Evolutionary conservation across 768 basidiomycete species (phyloP).

Genomic region (Termitomyces eurrhizus): DNA sequence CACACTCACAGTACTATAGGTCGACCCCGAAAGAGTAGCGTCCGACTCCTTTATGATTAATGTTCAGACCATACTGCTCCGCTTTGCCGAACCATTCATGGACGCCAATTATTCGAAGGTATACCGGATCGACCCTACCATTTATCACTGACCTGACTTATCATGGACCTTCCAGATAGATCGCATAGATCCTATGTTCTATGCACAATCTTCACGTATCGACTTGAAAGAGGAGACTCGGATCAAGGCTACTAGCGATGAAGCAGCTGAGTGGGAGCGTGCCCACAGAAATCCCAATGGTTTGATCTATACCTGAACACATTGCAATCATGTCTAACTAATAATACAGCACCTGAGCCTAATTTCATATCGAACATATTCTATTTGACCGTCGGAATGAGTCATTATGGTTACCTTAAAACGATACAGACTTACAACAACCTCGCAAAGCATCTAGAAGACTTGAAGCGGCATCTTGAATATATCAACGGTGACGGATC

Average conservation of each 20-base stretch:
- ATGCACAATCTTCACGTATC: constrained; percentile 66
- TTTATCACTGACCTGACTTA: background rate
- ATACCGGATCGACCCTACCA: background rate
- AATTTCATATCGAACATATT: constrained; percentile 97
- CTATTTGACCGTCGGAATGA: constrained; percentile 81
- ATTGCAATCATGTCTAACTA: background rate
- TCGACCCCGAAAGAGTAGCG: constrained; percentile 82
- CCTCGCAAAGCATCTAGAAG: constrained; percentile 69
- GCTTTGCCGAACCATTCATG: constrained; percentile 93
- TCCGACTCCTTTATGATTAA: constrained; percentile 94
- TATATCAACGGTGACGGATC: constrained; percentile 70
- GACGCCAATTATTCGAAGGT: constrained; percentile 90
- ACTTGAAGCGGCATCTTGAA: constrained; percentile 75
- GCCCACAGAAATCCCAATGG: constrained; percentile 43
- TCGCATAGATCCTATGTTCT: constrained; percentile 84
- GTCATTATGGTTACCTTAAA: constrained; percentile 84
- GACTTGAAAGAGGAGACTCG: constrained; percentile 87
- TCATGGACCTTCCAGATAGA: constrained; percentile 57
- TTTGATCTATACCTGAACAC: constrained; percentile 19
- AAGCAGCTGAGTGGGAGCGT: constrained; percentile 71
- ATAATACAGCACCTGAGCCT: constrained; percentile 49
- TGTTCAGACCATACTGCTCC: constrained; percentile 73
- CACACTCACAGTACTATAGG: constrained; percentile 34
- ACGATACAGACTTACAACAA: constrained; percentile 77
- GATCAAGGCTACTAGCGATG: constrained; percentile 88